Evolutionary conservation across 768 basidiomycete species (phyloP), one percentile per base, ranked within the genome.

Genomic region (Termitomyces sp.): DNA sequence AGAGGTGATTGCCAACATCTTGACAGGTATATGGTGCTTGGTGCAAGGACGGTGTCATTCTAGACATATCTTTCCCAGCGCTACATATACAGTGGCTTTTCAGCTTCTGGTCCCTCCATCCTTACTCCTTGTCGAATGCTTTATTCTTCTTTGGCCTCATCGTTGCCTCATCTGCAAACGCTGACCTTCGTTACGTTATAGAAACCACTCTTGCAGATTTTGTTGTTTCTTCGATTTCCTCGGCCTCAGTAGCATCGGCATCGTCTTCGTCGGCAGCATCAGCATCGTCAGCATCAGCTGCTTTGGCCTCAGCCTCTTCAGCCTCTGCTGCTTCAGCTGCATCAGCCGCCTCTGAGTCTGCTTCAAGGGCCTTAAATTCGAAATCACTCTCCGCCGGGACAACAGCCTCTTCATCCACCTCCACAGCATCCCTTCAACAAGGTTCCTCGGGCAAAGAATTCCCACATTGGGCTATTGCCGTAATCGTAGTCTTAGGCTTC

Each of bases 381-480:
- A 4, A 47, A 3, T 18, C n/a, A 14, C n/a, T 4, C 6, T 14
- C 37, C 12, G 10, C 3, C 12, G 61, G 26, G 34, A 53, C 56
- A 4, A 32, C 63, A 18, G 31, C 59, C 32, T 56, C 62, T 22
- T 55, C 61, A 16, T 20, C 64, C 16, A 51, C 61, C 47, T 55
- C 64, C 32, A 59, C 72, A 50, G 81, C 74, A 50, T 73, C 57
- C 60, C 76, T 90, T 22, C 89, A 88, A 67, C 62, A 67, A 50
- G 59, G 65, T 18, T 56, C 56, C 29, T 62, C 65, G 51, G 66
- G 61, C 56, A 67, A 77, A 16, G 64, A 75, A 36, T 94, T 94
- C 68, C 93, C 92, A 9, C 84, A 83, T 67, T 94, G 92, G 93
- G 94, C 90, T 10, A 95, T 95, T 65, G 92, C 94, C 53, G 87